These are phyloP conservation scores for Thuja plicata DNA, from an alignment of 83 land plant genomes.

Conservation along the genomic window DNA sequence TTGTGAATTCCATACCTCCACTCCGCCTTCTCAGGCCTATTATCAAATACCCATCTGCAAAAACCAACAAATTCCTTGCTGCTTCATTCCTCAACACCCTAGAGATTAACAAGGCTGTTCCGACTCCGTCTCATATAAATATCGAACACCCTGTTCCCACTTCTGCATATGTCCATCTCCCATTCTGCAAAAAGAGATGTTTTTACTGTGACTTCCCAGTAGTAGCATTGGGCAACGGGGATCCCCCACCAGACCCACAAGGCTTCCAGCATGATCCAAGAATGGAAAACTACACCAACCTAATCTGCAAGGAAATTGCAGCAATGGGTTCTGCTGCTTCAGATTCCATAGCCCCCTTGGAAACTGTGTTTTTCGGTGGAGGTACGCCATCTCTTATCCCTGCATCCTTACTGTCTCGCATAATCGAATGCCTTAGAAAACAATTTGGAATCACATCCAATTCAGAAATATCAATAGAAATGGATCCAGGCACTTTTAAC, in stretches of 20 bases:
- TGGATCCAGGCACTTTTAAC: conserved; percentile 97
- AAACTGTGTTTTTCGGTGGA: conserved; percentile 93
- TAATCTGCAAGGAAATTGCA: conserved; percentile 67
- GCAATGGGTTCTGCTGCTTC: conserved; percentile 21
- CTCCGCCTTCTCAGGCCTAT: neutral
- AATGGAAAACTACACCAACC: conserved; percentile 59
- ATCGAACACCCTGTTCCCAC: conserved; percentile 38
- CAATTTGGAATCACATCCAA: conserved; percentile 52
- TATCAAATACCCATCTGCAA: neutral
- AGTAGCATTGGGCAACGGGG: conserved; percentile 81
- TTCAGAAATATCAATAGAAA: conserved; percentile 88
- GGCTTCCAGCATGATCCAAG: conserved; percentile 51
- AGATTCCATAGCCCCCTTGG: conserved; percentile 36
- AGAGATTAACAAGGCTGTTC: neutral
- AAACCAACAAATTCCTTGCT: neutral
- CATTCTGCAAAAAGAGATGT: conserved; percentile 94
- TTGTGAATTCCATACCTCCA: neutral
- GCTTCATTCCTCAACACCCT: neutral
- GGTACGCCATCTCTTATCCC: conserved; percentile 97
- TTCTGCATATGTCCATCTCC: conserved; percentile 91
- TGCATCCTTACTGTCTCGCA: conserved; percentile 47
- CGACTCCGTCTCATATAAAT: neutral
- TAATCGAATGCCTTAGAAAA: conserved; percentile 43
- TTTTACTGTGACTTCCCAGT: conserved; percentile 98
- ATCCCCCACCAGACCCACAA: conserved; percentile 13